A percentile compares a stretch with the other conserved stretches of the same genome.
Conservation (phyloP, 2,329 filamentous ascomycete species). For the Diaporthe humulicola region DNA sequence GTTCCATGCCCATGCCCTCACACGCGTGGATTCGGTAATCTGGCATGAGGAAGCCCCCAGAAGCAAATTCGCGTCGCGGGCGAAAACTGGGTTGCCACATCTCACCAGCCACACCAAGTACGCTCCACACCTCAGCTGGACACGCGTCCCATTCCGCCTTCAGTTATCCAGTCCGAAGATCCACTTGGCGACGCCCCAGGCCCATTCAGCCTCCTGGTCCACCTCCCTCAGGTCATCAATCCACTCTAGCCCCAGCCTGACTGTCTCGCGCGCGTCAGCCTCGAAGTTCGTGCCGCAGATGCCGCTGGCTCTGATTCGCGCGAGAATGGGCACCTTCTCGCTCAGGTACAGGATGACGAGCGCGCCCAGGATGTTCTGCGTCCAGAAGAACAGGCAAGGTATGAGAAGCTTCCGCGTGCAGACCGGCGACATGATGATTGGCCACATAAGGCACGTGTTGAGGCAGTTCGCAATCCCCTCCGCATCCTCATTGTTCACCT, state of each 20-base stretch:
- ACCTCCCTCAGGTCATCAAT: slow-evolving; percentile 67
- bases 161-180: slow-evolving; percentile 57
- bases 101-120: neutral
- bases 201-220: slow-evolving; percentile 68
- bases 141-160: neutral
- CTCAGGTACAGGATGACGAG: slow-evolving; percentile 69
- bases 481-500: slow-evolving; percentile 66
- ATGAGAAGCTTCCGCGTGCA: slow-evolving; percentile 70
- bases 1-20: neutral
- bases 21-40: neutral
- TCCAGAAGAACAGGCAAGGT: slow-evolving; percentile 72
- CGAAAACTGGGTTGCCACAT: neutral
- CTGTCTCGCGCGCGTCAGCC: slow-evolving; percentile 62
- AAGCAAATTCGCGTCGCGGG: neutral
- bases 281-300: slow-evolving; percentile 65
- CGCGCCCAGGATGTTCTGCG: slow-evolving; percentile 71
- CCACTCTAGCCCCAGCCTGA: slow-evolving; percentile 69
- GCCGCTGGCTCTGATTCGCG: slow-evolving; percentile 59
- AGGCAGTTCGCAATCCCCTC: slow-evolving; percentile 69
- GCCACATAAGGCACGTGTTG: slow-evolving; percentile 70
- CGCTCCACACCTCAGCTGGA: neutral
- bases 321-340: slow-evolving; percentile 63
- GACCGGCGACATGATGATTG: slow-evolving; percentile 68
- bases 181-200: slow-evolving; percentile 63
- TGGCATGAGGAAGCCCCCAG: too few species aligned